These are phyloP conservation scores for Gymnopus androsaceus DNA, from an alignment of 1,284 basidiomycete species.

Conservation along the genomic window DNA sequence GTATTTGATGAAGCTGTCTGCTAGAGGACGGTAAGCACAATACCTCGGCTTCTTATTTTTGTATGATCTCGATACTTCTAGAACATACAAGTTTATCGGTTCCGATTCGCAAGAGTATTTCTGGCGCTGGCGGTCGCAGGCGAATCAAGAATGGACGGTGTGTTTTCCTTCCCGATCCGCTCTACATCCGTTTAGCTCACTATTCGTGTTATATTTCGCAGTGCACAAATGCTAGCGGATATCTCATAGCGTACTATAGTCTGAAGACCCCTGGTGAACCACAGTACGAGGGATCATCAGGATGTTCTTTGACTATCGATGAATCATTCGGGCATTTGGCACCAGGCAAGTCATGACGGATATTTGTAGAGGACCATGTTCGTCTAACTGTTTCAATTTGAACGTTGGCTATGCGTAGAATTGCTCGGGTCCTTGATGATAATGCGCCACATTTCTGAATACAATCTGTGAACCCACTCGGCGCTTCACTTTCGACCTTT, in stretches of 20 bases:
- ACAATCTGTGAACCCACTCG: conserved; percentile 49
- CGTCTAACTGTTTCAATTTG: conserved; percentile 9
- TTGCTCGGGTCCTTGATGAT: conserved; percentile 61
- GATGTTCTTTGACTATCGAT: conserved; percentile 63
- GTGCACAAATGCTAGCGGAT: conserved; percentile 55
- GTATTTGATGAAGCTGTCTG: conserved; percentile 48
- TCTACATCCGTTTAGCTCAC: not conserved
- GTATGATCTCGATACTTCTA: conserved; percentile 16
- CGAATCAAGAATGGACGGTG: conserved; percentile 64
- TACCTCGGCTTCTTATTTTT: not conserved
- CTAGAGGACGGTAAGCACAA: conserved; percentile 40
- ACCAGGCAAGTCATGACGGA: conserved; percentile 41
- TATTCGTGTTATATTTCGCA: conserved; percentile 25
- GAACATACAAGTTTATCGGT: conserved; percentile 52
- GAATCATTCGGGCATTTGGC: conserved; percentile 58
- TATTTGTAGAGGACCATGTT: not conserved
- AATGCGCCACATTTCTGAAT: conserved; percentile 63
- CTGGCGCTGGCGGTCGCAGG: conserved; percentile 51
- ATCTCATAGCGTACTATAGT: conserved; percentile 59
- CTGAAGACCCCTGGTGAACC: conserved; percentile 58
- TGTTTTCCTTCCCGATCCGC: not conserved
- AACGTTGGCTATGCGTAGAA: conserved; percentile 39
- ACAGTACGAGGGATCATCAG: conserved; percentile 52
- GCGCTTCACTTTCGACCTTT: too few relatives aligned
- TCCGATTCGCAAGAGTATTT: conserved; percentile 60